Evolutionary conservation across 495 filamentous ascomycete species (phyloP), one percentile per base, ranked within the genome.

Genomic region (Xylaria telfairii): DNA sequence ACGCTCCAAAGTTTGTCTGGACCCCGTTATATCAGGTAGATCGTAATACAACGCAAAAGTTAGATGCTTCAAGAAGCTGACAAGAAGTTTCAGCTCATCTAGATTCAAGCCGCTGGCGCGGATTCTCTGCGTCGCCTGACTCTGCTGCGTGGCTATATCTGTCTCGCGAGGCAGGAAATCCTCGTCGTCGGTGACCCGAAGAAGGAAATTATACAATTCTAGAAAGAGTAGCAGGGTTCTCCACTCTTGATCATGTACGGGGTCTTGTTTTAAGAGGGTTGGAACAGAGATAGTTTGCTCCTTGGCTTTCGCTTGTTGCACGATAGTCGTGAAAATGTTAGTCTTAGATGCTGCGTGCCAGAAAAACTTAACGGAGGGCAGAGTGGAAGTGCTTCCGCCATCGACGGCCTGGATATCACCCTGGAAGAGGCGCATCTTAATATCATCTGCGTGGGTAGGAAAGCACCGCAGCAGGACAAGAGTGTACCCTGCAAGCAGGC

Each of bases 141-240:
- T 78, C 47, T 76, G 74, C 34, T 75, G 67, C 9, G 70, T 80
- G 76, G 46, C 67, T 66, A 74, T 77, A 77, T 59, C 83, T 72
- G 1, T 81, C 75, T 72, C 72, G 19, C 78, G 77, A 8, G 65
- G 72, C 53, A 93, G 86, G 74, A 94, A 94, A 66, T 93, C 92
- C 66, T 98, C 95, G 70, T 99, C 96, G 73, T 98, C 96, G 81
- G 93, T 97, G 57, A 97, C 87, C 73, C 94, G 91, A 41, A 98
- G 83, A 6, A 97, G 86, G 77, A 98, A 98, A 15, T 91, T 93
- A 79, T 97, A 99, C 13, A 98, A 87, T 74, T 98, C 96, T 32
- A 99, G 85, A 76, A 98, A 99, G 1, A 98, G 85, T 0, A 98
- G 84, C 42, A 97, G 89, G 2, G 95, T 90, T 17, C 90, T 90